A percentile compares a stretch with the other conserved stretches of the same genome.
These are phyloP conservation scores for Theileria orientalis DNA, from an alignment of 169 alveolate genomes.

Conservation along the genomic window DNA sequence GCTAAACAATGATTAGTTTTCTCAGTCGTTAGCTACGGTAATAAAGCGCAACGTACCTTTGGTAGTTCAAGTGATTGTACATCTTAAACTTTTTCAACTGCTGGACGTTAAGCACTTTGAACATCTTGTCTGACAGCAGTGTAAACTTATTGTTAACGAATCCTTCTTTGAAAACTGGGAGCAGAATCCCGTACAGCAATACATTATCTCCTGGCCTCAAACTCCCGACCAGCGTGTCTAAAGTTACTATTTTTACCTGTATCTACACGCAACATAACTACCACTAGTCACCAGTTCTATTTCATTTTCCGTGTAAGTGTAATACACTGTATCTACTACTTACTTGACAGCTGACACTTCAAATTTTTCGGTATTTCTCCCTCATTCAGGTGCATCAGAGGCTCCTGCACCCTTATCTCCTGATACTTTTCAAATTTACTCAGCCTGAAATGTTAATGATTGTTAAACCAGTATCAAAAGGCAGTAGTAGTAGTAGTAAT, in stretches of 20 bases:
- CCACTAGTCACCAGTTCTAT: no score
- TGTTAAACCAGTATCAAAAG: no score
- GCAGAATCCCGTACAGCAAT: slow-evolving; percentile 83
- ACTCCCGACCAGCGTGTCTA: background rate
- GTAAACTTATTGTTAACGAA: slow-evolving; percentile 68
- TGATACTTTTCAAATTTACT: slow-evolving; percentile 88
- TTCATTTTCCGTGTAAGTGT: no score
- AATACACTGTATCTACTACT: no score
- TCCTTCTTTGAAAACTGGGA: slow-evolving; percentile 83
- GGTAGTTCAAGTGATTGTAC: background rate
- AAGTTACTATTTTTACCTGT: slow-evolving; percentile 7
- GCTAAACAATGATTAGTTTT: slow-evolving; percentile 57
- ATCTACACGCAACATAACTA: no score
- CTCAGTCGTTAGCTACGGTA: slow-evolving; percentile 18
- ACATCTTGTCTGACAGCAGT: slow-evolving; percentile 79
- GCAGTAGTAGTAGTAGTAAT: no score
- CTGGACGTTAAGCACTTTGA: slow-evolving; percentile 79
- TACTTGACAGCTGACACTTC: slow-evolving; percentile 87
- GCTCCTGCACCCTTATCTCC: slow-evolving; percentile 93
- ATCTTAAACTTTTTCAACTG: slow-evolving; percentile 78
- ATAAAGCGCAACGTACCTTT: slow-evolving; percentile 4
- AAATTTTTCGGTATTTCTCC: slow-evolving; percentile 93
- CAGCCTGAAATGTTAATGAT: slow-evolving; percentile 47
- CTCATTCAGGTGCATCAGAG: slow-evolving; percentile 89
- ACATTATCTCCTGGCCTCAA: slow-evolving; percentile 76